Evolutionary conservation across 2,329 filamentous ascomycete species (phyloP).

Genomic region (Colletotrichum kahawae): DNA sequence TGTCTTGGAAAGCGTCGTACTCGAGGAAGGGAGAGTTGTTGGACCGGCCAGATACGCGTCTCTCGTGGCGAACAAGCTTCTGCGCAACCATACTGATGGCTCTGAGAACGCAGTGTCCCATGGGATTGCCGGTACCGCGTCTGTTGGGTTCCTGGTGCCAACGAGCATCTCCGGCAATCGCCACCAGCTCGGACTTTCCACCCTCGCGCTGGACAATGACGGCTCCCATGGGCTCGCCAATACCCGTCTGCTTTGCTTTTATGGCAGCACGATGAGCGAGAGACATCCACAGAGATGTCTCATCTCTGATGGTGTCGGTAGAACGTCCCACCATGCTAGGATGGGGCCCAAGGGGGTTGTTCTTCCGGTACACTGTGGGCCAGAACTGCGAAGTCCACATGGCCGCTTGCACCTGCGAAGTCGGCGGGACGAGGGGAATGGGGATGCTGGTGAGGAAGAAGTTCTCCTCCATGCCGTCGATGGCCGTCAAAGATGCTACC

Average conservation of each 20-base stretch:
- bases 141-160: constrained; percentile 61
- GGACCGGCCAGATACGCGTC: constrained; percentile 41
- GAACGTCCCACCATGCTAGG: constrained; percentile 75
- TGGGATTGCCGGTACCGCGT: constrained; percentile 68
- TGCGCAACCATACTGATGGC: constrained; percentile 84
- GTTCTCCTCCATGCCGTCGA: constrained; percentile 55
- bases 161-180: constrained; percentile 78
- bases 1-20: constrained; percentile 71
- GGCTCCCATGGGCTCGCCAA: constrained; percentile 75
- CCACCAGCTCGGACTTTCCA: constrained; percentile 63
- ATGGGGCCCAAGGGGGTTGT: constrained; percentile 85
- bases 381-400: constrained; percentile 80
- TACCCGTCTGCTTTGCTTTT: constrained; percentile 60
- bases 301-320: constrained; percentile 69
- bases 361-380: constrained; percentile 86
- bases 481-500: constrained; percentile 45
- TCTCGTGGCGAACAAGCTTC: constrained; percentile 64
- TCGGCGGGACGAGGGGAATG: constrained; percentile 76
- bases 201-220: constrained; percentile 73
- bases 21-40: constrained; percentile 46
- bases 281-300: constrained; percentile 70
- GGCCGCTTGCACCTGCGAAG: constrained; percentile 75
- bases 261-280: constrained; percentile 69
- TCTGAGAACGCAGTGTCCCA: constrained; percentile 79
- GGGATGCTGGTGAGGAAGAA: constrained; percentile 67